Conservation (phyloP, 2,329 filamentous ascomycete species). For the Drechslerella coelobrocha region DNA sequence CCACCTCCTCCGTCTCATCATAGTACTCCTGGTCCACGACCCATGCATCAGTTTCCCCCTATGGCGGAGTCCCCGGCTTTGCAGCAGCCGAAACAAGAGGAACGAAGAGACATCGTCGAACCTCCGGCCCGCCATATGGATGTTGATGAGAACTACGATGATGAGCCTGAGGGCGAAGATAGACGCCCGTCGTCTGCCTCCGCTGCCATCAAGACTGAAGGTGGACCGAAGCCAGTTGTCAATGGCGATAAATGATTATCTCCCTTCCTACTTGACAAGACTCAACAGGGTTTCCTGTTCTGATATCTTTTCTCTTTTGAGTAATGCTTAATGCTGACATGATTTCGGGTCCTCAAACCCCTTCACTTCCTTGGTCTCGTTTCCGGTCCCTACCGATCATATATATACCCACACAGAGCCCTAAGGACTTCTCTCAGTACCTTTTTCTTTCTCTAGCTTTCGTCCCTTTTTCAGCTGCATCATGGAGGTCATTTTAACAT, state of each 20-base stretch:
- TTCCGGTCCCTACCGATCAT: slow-evolving; percentile 28
- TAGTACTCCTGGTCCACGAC: slow-evolving; percentile 66
- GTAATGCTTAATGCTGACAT: slow-evolving; percentile 51
- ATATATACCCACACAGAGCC: not conserved
- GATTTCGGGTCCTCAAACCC: slow-evolving; percentile 30
- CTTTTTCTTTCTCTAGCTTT: slow-evolving; percentile 3
- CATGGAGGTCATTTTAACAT: not conserved
- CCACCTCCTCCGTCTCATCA: slow-evolving; percentile 70
- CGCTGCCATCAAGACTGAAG: slow-evolving; percentile 27
- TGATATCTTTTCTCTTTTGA: slow-evolving; percentile 10
- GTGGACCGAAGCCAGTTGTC: slow-evolving; percentile 33
- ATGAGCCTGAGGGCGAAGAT: slow-evolving; percentile 77
- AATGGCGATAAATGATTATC: slow-evolving; percentile 49
- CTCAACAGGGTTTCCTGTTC: not conserved
- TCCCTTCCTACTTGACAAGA: slow-evolving; percentile 5
- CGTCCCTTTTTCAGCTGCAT: no score
- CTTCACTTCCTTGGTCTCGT: slow-evolving; percentile 28
- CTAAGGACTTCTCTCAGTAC: slow-evolving; percentile 4
- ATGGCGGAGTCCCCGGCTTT: slow-evolving; percentile 62
- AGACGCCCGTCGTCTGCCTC: slow-evolving; percentile 63
- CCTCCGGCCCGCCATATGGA: slow-evolving; percentile 91
- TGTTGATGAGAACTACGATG: slow-evolving; percentile 96
- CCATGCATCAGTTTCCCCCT: slow-evolving; percentile 58
- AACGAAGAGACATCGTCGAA: slow-evolving; percentile 59
- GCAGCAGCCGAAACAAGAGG: slow-evolving; percentile 70